Conservation (phyloP, 352 stramenopile genomes). For the Elongisporangium prolatum region DNA sequence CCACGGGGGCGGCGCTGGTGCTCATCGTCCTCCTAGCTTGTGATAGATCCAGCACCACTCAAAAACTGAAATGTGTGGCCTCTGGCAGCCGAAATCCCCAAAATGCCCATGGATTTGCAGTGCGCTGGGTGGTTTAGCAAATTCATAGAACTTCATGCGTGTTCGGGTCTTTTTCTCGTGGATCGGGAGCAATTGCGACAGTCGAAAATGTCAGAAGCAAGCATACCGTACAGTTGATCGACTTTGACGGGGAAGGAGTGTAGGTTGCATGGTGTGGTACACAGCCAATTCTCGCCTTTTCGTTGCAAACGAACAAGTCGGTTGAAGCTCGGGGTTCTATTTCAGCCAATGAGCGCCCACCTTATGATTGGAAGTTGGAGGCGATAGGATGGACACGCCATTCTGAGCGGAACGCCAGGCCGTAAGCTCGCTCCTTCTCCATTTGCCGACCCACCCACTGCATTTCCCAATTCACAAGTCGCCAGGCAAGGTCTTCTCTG, state of each 20-base stretch:
- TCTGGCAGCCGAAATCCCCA: not conserved
- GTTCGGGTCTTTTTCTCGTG: not conserved
- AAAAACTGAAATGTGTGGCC: conserved; percentile 2
- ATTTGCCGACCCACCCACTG: not conserved
- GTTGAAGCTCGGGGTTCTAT: not conserved
- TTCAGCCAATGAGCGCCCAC: not conserved
- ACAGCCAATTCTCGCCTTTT: not conserved
- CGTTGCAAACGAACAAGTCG: not conserved
- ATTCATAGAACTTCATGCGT: not conserved
- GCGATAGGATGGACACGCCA: not conserved
- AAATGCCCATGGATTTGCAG: not conserved
- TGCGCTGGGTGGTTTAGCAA: not conserved
- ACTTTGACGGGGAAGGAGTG: not conserved
- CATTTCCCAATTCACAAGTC: not conserved
- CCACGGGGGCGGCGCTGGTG: conserved; percentile 36
- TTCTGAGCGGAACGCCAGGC: not conserved
- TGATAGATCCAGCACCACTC: conserved; percentile 1
- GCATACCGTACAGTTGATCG: no score
- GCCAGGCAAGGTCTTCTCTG: not conserved
- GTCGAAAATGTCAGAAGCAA: not conserved
- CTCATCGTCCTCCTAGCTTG: conserved; percentile 4
- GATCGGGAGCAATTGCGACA: not conserved
- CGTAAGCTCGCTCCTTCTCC: not conserved
- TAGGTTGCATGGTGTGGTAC: not conserved
- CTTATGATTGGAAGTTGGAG: not conserved